Base-by-base conservation (phyloP, 495 filamentous ascomycete genomes). In the Aspergillus baeticus region DNA sequence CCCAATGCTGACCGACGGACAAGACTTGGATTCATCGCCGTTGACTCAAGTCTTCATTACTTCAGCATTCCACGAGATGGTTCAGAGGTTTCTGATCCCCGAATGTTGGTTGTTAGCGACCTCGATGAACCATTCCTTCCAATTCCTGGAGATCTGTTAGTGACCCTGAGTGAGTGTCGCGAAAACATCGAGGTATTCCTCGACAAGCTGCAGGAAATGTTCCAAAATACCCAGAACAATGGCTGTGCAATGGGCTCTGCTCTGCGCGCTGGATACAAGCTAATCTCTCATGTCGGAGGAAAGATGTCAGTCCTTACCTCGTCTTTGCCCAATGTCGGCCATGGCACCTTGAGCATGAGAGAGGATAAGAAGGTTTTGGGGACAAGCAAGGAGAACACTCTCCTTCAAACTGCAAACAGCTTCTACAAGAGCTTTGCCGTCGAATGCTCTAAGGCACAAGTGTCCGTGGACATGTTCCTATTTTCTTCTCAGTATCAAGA, bases 341-440 rank as follows among this genome's bases (percentile, higher is more conserved):
- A 87, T 51, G 94, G 94, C 23, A 90, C 95, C 68, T 82, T 98
- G 49, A 89, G 95, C 23, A 90, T 92, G 84, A 82, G 94, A 59
- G 94, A 98, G 73, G 92, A 98, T 68, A 97, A 97, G 80, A 96
- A 97, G 73, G 72, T 96, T 15, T 82, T 98, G 5, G 94, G 94
- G 55, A 98, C 94, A 3, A 91, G 84, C 67, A 96, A 96, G 71
- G 94, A 98, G 66, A 89, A 82, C 61, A 77, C 77, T 51, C 79
- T 98, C 29, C 77, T 98, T 45, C 93, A 97, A 67, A 98, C 95
- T 0, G 89, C 82, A 11, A 96, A 88, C 75, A 88, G 89, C 59
- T 98, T 98, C 71, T 98, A 98, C 82, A 98, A 98, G 78, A 96
- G 90, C 66, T 98, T 98, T 69, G 94, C 94, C 2, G 95, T 98